Base-by-base conservation (phyloP, 331 rosid species). In the Stylosanthes scabra region DNA sequence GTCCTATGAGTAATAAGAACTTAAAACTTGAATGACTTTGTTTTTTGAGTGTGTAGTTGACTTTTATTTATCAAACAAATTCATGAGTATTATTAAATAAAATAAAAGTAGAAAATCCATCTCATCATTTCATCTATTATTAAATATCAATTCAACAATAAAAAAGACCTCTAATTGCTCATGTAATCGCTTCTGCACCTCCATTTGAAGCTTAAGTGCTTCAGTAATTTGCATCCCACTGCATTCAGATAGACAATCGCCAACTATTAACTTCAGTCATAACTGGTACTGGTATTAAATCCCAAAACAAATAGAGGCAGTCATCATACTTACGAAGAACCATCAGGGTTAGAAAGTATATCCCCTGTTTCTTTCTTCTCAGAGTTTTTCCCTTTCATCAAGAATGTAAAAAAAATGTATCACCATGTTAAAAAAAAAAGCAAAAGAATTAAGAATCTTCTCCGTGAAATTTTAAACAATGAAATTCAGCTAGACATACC, bases 121-220 rank as follows among this genome's bases (percentile, higher is more conserved):
- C 46, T 69, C 37, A n/a, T 69, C 74, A 66, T 27, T 29, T 74
- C 13, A 42, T 55, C 47, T 64, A 20, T 54, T n/a, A 39, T 20
- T 50, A 58, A 55, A 47, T 65, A 56, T 9, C 5, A n/a, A 44
- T 25, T 68, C 63, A 11, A 16, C 11, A 54, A 49, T 6, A 20
- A 59, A 74, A 83, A 28, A 77, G 76, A 80, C 97, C 97, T 91
- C 97, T 73, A 91, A 75, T 87, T 91, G 97, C 74, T 91, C 97
- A 68, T 89, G 97, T 13, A 91, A 72, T 66, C 97, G 87, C 86
- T 91, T 91, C 81, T 91, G 97, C 71, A 91, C 97, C 80, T 91
- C 97, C 97, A 91, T 91, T 76, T 91, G 97, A 82, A 91, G 95
- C 84, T 89, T 89, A 47, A 91, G 77, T 27, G 97, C 91, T 79